Conservation (phyloP, 306 rosid species). For the Trifolium dubium region DNA sequence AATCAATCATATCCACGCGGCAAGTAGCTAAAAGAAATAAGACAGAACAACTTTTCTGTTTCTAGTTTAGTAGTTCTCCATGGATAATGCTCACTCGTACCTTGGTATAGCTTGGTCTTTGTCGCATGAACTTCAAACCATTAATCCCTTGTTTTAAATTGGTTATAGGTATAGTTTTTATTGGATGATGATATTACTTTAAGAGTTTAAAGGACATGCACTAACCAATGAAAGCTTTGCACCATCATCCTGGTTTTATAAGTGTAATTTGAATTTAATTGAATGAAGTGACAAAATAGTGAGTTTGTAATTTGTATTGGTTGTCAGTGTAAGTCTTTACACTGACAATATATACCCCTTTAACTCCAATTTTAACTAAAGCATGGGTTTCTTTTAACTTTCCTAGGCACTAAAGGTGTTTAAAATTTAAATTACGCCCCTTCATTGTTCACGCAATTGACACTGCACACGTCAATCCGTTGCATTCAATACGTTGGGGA, state of each 20-base stretch:
- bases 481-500: not conserved
- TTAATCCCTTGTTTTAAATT: not conserved
- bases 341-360: not conserved
- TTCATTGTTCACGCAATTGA: not conserved
- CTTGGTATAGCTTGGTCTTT: not conserved
- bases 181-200: not conserved
- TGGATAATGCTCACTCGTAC: not conserved
- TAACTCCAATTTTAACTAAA: not conserved
- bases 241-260: not conserved
- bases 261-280: not conserved
- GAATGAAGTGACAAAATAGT: not conserved
- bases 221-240: not conserved
- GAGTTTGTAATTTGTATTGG: not conserved
- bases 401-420: not conserved
- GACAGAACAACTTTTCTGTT: not conserved
- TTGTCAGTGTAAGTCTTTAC: not conserved
- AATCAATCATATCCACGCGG: not conserved
- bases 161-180: not conserved
- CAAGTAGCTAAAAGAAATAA: not conserved
- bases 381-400: not conserved
- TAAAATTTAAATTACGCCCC: not conserved
- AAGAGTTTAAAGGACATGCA: not conserved
- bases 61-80: not conserved
- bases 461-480: not conserved
- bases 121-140: constrained; percentile 1